Percentiles rank a stretch among this genome's conserved stretches.
These are phyloP conservation scores for Rugonectria rugulosa DNA, from an alignment of 2,329 filamentous ascomycete species.

Conservation along the genomic window DNA sequence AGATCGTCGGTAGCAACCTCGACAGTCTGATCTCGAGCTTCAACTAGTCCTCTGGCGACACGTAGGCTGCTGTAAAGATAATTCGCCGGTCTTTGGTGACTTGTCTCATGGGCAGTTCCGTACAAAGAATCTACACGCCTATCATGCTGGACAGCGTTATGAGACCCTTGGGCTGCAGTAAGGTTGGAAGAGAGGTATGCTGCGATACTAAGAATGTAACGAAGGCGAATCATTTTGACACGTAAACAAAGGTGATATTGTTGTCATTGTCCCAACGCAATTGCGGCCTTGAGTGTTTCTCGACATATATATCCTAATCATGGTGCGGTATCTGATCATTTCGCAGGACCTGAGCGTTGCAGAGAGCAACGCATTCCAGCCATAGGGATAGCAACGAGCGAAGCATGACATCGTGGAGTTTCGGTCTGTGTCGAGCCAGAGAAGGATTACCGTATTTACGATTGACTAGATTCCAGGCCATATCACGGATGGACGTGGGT, in stretches of 20 bases:
- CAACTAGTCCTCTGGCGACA: conserved; percentile 35
- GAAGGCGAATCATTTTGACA: conserved; percentile 34
- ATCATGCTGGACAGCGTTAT: conserved; percentile 3
- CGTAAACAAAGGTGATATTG: conserved; percentile 4
- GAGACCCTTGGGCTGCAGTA: conserved; percentile 18
- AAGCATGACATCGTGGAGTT: conserved; percentile 32
- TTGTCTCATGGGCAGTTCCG: conserved; percentile 21
- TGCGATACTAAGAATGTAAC: conserved; percentile 29
- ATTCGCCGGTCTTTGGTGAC: conserved; percentile 14
- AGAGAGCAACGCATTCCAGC: conserved; percentile 46
- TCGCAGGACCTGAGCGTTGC: conserved; percentile 26
- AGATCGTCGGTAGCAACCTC: conserved; percentile 36
- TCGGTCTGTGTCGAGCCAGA: conserved; percentile 23
- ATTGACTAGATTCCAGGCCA: conserved; percentile 29
- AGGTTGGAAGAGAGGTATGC: conserved; percentile 20
- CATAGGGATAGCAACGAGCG: conserved; percentile 29
- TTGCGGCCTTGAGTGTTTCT: background rate
- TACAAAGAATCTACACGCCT: too few species aligned
- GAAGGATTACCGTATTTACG: background rate
- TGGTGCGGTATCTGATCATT: background rate
- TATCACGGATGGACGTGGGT: background rate
- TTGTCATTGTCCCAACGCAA: background rate
- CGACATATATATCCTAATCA: conserved; percentile 31
- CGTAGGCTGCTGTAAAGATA: conserved; percentile 24
- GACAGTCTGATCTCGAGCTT: conserved; percentile 34